These are phyloP conservation scores for Ophiosphaerella narmari DNA, from an alignment of 2,329 filamentous ascomycete genomes.

Conservation along the genomic window DNA sequence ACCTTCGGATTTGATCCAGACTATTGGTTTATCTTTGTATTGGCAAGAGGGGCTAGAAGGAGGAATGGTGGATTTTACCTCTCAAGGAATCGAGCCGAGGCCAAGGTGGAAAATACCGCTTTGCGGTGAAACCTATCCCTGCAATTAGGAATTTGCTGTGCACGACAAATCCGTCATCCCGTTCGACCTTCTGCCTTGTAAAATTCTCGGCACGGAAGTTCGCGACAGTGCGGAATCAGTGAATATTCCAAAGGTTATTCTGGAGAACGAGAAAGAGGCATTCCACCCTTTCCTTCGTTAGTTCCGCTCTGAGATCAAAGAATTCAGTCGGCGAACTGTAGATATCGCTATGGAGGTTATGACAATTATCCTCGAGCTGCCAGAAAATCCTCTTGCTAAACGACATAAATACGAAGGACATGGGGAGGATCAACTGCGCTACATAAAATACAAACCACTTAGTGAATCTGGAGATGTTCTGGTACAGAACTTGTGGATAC, in stretches of 20 bases:
- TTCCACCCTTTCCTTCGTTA: conserved; percentile 34
- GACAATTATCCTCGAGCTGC: conserved; percentile 47
- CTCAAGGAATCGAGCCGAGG: too few relatives aligned
- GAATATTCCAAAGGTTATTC: conserved; percentile 42
- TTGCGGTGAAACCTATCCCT: too few relatives aligned
- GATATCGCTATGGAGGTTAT: conserved; percentile 18
- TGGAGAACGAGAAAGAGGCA: conserved; percentile 26
- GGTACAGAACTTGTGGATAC: too few relatives aligned
- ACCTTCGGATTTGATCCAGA: too few relatives aligned
- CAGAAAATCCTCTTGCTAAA: conserved; percentile 44
- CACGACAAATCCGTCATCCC: too few relatives aligned
- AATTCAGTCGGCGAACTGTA: conserved; percentile 12
- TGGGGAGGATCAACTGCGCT: conserved; percentile 48
- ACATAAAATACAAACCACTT: conserved; percentile 28
- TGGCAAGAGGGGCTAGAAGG: too few relatives aligned
- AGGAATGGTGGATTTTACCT: too few relatives aligned
- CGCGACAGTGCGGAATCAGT: conserved; percentile 41
- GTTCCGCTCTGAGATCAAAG: conserved; percentile 31
- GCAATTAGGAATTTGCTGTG: too few relatives aligned
- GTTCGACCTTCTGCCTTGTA: not conserved
- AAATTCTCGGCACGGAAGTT: conserved; percentile 35
- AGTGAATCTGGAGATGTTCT: too few relatives aligned
- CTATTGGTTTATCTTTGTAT: too few relatives aligned
- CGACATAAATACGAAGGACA: conserved; percentile 43
- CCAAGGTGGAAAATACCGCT: too few relatives aligned